Conservation (phyloP, 768 basidiomycete genomes). For the Leccinum longicurvipes region DNA sequence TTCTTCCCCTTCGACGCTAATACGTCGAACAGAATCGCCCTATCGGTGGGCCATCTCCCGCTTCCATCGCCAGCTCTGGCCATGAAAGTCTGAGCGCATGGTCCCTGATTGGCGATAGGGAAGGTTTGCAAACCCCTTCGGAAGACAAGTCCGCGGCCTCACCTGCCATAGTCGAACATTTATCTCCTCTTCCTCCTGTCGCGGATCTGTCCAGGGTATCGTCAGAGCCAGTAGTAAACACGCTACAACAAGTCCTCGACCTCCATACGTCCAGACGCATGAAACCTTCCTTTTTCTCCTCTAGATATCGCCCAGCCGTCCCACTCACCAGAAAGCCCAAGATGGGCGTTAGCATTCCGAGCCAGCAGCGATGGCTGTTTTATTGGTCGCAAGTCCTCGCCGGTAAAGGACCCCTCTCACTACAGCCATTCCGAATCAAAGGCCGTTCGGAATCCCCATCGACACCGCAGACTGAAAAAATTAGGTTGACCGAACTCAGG, state of each 20-base stretch:
- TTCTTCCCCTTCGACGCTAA: no score
- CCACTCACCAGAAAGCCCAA: slow-evolving; percentile 30
- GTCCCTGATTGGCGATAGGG: slow-evolving; percentile 19
- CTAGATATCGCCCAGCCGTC: slow-evolving; percentile 11
- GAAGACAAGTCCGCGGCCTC: neutral
- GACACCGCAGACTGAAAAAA: slow-evolving; percentile 35
- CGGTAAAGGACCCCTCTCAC: slow-evolving; percentile 48
- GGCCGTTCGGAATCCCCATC: neutral
- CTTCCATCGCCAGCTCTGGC: slow-evolving; percentile 22
- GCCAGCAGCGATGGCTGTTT: slow-evolving; percentile 73
- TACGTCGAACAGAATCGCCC: no score
- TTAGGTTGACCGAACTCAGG: slow-evolving; percentile 54
- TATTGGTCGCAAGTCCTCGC: slow-evolving; percentile 74
- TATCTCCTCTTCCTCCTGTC: neutral
- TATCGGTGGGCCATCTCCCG: no score
- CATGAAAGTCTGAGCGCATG: slow-evolving; percentile 19
- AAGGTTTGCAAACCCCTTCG: slow-evolving; percentile 15
- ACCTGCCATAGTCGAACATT: neutral
- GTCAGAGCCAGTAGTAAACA: slow-evolving; percentile 26
- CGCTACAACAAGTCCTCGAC: slow-evolving; percentile 55
- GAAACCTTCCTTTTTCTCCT: slow-evolving; percentile 35
- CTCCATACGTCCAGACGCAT: slow-evolving; percentile 71
- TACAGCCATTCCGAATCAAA: slow-evolving; percentile 37
- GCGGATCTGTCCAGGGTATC: slow-evolving; percentile 9
- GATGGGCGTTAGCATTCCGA: slow-evolving; percentile 77